These are phyloP conservation scores for Psilocybe tampanensis DNA, from an alignment of 768 basidiomycete species.

Conservation along the genomic window DNA sequence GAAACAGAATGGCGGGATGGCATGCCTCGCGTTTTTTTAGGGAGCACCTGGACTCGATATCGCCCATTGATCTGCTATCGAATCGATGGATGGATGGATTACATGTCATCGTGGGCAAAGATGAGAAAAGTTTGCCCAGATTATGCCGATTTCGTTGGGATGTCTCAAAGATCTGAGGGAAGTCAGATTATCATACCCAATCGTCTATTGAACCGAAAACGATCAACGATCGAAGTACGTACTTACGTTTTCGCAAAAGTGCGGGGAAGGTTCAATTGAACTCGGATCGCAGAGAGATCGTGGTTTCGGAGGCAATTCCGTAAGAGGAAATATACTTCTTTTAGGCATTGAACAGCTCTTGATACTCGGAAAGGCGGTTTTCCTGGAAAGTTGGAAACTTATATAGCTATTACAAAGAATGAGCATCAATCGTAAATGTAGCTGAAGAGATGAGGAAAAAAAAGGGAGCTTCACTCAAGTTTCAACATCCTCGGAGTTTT, in stretches of 20 bases:
- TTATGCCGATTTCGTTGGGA: slow-evolving; percentile 1
- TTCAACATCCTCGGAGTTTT: background rate
- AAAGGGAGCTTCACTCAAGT: too few relatives aligned
- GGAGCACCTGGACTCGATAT: slow-evolving; percentile 9
- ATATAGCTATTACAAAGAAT: too few relatives aligned
- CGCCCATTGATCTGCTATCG: slow-evolving; percentile 18
- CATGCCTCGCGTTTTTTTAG: slow-evolving; percentile 7
- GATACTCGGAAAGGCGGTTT: background rate
- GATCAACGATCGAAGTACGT: slow-evolving; percentile 9
- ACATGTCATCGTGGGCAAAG: slow-evolving; percentile 6
- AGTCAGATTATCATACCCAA: slow-evolving; percentile 19
- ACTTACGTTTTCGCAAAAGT: slow-evolving; percentile 1
- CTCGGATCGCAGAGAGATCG: background rate
- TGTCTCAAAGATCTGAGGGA: background rate
- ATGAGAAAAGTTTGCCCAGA: background rate
- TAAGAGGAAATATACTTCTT: slow-evolving; percentile 1
- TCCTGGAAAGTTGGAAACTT: too few relatives aligned
- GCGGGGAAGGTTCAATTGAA: slow-evolving; percentile 7
- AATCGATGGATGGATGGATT: slow-evolving; percentile 21
- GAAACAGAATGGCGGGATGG: slow-evolving; percentile 3
- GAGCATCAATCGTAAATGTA: too few relatives aligned
- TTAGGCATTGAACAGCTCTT: background rate
- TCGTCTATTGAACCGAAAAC: slow-evolving; percentile 5
- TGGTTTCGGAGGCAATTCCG: background rate
- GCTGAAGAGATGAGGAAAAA: too few relatives aligned